Conservation (phyloP, 2,329 filamentous ascomycete species). For the Incumbomyces lentus region DNA sequence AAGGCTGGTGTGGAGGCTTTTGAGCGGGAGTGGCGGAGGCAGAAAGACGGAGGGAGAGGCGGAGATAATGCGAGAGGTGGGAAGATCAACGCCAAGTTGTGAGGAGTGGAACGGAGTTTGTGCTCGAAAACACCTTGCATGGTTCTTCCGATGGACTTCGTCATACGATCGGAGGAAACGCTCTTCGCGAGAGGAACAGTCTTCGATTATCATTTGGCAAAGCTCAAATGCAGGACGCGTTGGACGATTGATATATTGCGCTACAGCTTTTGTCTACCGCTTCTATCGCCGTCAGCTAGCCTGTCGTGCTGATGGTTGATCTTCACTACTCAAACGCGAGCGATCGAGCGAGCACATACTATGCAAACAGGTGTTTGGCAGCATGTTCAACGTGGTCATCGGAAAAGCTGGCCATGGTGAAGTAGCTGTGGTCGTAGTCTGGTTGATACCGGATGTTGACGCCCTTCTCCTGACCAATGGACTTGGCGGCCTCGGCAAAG, state of each 20-base stretch:
- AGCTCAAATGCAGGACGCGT: background rate
- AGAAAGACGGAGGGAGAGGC: constrained; percentile 9
- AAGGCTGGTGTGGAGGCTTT: constrained; percentile 43
- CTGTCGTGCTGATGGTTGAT: no score
- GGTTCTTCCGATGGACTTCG: no score
- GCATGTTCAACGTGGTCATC: constrained; percentile 87
- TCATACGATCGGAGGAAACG: no score
- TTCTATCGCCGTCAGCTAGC: no score
- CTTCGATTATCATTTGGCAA: no score
- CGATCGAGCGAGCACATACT: constrained; percentile 30
- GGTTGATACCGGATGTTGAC: constrained; percentile 73
- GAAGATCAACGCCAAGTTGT: constrained; percentile 34
- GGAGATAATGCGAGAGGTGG: constrained; percentile 24
- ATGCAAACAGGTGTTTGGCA: constrained; percentile 66
- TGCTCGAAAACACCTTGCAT: no score
- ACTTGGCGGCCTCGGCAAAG: constrained; percentile 67
- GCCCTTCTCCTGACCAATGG: constrained; percentile 58
- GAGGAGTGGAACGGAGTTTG: no score
- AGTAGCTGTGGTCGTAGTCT: constrained; percentile 96
- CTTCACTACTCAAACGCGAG: no score
- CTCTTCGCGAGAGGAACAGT: no score
- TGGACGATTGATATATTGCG: no score
- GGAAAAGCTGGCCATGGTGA: constrained; percentile 83
- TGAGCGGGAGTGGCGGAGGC: constrained; percentile 23
- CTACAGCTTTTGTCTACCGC: no score